A percentile compares a stretch with the other conserved stretches of the same genome.
These are phyloP conservation scores for Silybum marianum DNA, from an alignment of 129 eudicot species.

Conservation along the genomic window DNA sequence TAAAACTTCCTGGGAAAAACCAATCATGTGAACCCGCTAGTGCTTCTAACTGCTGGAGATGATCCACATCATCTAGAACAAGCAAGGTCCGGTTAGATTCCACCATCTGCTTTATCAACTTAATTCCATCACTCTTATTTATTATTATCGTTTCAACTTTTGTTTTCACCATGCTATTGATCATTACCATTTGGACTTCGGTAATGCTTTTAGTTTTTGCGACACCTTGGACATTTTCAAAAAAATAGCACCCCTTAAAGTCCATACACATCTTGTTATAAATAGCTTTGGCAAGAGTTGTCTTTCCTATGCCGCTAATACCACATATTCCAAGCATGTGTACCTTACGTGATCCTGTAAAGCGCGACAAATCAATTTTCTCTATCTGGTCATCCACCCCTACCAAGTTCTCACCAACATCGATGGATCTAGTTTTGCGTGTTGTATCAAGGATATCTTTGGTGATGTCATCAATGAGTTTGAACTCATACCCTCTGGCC, in stretches of 20 bases:
- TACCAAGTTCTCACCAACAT: background rate
- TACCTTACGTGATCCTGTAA: background rate
- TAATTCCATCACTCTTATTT: conserved; percentile 4
- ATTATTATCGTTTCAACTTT: background rate
- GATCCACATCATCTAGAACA: conserved; percentile 10
- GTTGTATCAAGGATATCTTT: conserved; percentile 9
- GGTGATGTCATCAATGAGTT: conserved; percentile 24
- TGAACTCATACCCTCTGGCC: conserved; percentile 19
- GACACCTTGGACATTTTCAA: conserved; percentile 23
- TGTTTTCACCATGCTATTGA: conserved; percentile 16
- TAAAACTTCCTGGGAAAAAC: too few relatives aligned
- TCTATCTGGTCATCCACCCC: background rate
- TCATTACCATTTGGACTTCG: background rate
- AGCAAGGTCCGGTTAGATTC: background rate
- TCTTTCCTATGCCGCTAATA: conserved; percentile 31
- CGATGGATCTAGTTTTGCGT: background rate
- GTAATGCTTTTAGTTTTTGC: conserved; percentile 8
- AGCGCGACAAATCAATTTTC: background rate
- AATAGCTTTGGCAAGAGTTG: conserved; percentile 19
- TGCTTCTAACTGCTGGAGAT: background rate
- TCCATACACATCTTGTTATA: conserved; percentile 16
- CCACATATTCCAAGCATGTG: conserved; percentile 30
- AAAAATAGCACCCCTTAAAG: conserved; percentile 13
- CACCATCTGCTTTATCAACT: background rate
- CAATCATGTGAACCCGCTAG: too few relatives aligned